These are phyloP conservation scores for Entoloma clypeatum DNA, from an alignment of 1,284 basidiomycete genomes.

Conservation along the genomic window DNA sequence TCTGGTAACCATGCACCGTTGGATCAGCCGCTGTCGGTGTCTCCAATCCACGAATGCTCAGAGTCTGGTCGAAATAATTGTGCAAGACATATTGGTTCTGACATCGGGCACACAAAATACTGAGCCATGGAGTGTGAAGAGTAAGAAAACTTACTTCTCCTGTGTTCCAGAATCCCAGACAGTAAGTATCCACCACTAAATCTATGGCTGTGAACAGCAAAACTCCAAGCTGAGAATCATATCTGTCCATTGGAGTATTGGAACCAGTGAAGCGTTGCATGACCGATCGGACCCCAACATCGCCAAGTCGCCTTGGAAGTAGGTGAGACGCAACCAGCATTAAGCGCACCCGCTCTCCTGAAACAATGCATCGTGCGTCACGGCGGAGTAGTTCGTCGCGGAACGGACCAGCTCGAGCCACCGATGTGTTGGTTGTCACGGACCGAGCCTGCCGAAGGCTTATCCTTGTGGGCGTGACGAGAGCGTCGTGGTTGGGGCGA, in stretches of 20 bases:
- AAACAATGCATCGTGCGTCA: constrained; percentile 8
- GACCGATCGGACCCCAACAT: constrained; percentile 13
- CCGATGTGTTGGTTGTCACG: constrained; percentile 9
- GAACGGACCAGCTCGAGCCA: constrained; percentile 8
- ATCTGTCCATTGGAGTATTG: constrained; percentile 12
- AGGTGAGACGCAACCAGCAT: constrained; percentile 14
- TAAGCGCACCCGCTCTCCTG: not conserved
- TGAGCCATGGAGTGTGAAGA: constrained; percentile 6
- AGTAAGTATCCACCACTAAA: constrained; percentile 8
- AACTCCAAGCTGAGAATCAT: constrained; percentile 14
- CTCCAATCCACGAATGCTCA: too few species aligned
- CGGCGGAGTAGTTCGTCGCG: constrained; percentile 12
- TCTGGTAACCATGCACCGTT: constrained; percentile 15
- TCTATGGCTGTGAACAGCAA: constrained; percentile 11
- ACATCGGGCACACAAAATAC: constrained; percentile 13
- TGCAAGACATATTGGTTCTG: too few species aligned
- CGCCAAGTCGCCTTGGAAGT: constrained; percentile 17
- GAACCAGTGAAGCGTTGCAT: constrained; percentile 13
- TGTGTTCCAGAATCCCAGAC: constrained; percentile 17
- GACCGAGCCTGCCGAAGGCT: constrained; percentile 3
- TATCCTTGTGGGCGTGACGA: constrained; percentile 10
- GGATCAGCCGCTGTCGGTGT: constrained; percentile 4
- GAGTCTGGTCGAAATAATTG: too few species aligned
- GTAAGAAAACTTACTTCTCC: constrained; percentile 16
- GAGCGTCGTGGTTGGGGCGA: constrained; percentile 10